Base-by-base conservation (phyloP, 768 basidiomycete genomes). In the Pleurotus cornucopiae region DNA sequence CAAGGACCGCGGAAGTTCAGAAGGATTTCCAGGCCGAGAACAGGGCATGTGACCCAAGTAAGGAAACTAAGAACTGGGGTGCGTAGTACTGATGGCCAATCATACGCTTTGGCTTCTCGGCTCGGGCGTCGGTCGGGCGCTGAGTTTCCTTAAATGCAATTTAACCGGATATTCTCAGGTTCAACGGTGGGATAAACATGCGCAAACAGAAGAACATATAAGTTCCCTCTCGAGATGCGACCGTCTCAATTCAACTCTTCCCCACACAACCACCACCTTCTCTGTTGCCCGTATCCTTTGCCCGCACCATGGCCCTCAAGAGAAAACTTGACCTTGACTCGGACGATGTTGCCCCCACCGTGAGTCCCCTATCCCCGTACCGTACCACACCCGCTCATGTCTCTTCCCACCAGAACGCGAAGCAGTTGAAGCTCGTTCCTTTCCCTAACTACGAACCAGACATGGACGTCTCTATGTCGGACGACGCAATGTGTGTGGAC, bases 341-440 rank as follows among this genome's bases (percentile, higher is more conserved):
- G 16, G 79, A 81, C 57, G 83, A 83, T 63, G 73, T 74, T 59
- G 74, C 70, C 54, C 78, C 74, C 59, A 77, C 69, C 60, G 85
- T 85, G 68, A 54, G 73, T 64, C 44, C 54, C 12, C 37, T 49
- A 6, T 56, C 20, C 63, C 60, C 39, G 61, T 60, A 55, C 61
- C 51, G 38, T 16, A 44, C 13, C 45, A 61, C 44, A 47, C 60
- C 62, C 59, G 64, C 53, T 56, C 57, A 58, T 62, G 63, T 62
- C 59, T 39, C 60, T 52, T 7, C 25, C 44, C 34, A 53, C 30
- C 61, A 85, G 83, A 76, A 76, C 59, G 72, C 76, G 30, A 90
- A 92, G 69, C 87, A 90, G 66, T 59, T 88, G 20, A 90, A 86
- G 74, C 76, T 88, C 53, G 74, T 90, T 56, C 86, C 88, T 45